phyloP scores from a whole-genome alignment of 2,329 filamentous ascomycete genomes.

The Zasmidium citrigriseum region DNA sequence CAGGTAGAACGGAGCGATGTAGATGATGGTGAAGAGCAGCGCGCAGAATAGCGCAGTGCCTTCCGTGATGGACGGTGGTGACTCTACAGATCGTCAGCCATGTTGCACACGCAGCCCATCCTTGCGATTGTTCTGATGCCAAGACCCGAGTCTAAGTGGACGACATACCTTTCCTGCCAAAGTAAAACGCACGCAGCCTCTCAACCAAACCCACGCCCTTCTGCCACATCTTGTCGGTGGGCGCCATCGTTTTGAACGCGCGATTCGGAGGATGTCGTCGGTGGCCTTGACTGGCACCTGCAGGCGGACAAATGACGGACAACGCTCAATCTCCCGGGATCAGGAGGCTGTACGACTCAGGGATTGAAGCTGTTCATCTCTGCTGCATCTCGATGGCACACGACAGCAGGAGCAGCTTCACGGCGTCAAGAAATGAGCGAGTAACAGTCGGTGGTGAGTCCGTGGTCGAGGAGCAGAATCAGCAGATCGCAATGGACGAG shows the following conservation, averaged over 20 bases:
- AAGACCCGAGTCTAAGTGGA: not conserved
- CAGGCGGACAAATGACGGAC: not conserved
- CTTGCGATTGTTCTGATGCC: constrained; percentile 8
- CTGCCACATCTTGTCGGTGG: constrained; percentile 10
- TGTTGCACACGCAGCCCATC: not conserved
- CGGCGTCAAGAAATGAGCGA: not conserved
- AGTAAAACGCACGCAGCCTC: constrained; percentile 7
- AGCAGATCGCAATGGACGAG: constrained; percentile 1
- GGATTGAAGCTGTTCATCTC: not conserved
- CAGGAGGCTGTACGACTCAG: not conserved
- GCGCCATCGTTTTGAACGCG: constrained; percentile 14
- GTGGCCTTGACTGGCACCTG: not conserved
- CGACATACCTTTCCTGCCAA: constrained; percentile 15
- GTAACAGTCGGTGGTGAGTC: not conserved
- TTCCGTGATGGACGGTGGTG: constrained; percentile 25
- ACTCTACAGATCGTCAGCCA: constrained; percentile 9
- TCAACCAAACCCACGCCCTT: constrained; percentile 15
- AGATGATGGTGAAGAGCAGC: constrained; percentile 79
- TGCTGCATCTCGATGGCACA: not conserved
- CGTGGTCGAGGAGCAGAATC: not conserved
- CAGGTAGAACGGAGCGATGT: constrained; percentile 89
- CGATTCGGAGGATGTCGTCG: not conserved
- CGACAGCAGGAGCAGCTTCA: not conserved
- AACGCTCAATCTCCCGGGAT: not conserved
- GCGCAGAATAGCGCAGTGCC: constrained; percentile 33